Base-by-base conservation (phyloP, 2,329 filamentous ascomycete genomes). In the Pochonia chlamydosporia region DNA sequence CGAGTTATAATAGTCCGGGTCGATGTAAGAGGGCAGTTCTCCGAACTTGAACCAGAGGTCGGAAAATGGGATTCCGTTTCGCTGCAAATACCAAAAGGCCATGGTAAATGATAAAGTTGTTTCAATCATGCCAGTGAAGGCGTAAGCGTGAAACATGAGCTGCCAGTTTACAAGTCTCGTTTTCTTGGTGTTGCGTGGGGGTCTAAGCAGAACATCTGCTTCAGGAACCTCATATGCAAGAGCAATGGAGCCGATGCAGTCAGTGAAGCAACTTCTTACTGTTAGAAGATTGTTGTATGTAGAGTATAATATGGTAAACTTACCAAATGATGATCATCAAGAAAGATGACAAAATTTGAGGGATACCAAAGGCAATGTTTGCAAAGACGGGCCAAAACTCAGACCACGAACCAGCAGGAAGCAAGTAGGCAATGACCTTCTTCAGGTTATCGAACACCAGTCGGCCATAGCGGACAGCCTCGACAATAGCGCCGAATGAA, bases 381-480 rank as follows among this genome's bases (percentile, higher is more conserved):
- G 82, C 85, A 63, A 89, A 76, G 37, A 90, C 81, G 0, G 86
- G 85, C 85, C 82, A 79, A 63, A 90, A 85, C 60, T 90, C 86
- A 44, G 78, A 80, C 61, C 87, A 89, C 14, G 73, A 79, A 2
- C 86, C 85, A 0, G 86, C 86, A 0, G 85, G 85, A 0, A 89
- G 72, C 3, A 89, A 70, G 58, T 89, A 89, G n/a, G 81, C 78
- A 51, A 88, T 63, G 20, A 61, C 59, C 72, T 91, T 90, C 62
- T 87, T 86, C 43, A 90, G 67, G 56, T 90, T 90, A 62, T 89
- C 84, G 64, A 87, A 90, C n/a, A 89, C 84, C 5, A 87, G 78
- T 13, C 86, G 77, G 0, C 86, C 86, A 49, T 85, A 88, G 52
- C 81, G 73, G 2, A 90, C 79, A 1, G 86, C 87, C 58, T 85